phyloP scores from a whole-genome alignment of 208 protist species.

The Trypanosoma congolense region DNA sequence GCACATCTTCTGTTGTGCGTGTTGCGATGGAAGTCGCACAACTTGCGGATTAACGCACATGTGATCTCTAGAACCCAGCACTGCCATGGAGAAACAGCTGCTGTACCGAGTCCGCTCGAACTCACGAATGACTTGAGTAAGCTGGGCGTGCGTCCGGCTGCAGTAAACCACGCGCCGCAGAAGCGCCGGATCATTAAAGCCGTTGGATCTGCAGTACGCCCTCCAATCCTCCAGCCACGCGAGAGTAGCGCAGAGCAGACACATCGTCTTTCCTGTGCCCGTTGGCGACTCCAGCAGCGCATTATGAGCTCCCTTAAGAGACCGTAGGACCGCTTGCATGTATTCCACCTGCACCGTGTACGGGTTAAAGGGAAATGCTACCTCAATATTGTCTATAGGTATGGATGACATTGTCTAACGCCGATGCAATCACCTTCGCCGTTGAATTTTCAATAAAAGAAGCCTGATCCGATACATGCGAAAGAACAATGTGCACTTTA shows the following conservation, averaged over 20 bases:
- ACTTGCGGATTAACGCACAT: constrained; percentile 94
- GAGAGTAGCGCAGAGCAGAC: constrained; percentile 93
- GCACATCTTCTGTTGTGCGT: constrained; percentile 69
- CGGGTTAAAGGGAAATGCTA: constrained; percentile 90
- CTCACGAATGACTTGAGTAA: constrained; percentile 96
- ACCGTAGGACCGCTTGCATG: constrained; percentile 91
- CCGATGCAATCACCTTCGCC: too few relatives aligned
- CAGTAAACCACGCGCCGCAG: constrained; percentile 89
- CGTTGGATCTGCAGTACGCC: not conserved
- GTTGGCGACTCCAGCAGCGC: constrained; percentile 96
- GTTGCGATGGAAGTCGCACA: constrained; percentile 47
- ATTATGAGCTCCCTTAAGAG: constrained; percentile 79
- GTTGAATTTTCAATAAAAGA: too few relatives aligned
- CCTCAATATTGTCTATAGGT: constrained; percentile 38
- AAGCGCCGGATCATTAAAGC: not conserved
- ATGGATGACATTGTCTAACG: constrained; percentile 29
- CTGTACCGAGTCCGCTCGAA: constrained; percentile 90
- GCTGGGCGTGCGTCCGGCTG: constrained; percentile 97
- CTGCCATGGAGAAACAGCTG: constrained; percentile 55
- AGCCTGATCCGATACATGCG: too few relatives aligned
- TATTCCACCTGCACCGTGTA: constrained; percentile 93
- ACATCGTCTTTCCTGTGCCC: constrained; percentile 97
- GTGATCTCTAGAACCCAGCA: constrained; percentile 96
- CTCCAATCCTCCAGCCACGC: constrained; percentile 71
- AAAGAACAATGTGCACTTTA: too few relatives aligned